A percentile compares a stretch with the other conserved stretches of the same genome.
phyloP scores from a whole-genome alignment of 768 basidiomycete species.

The Pisolithus orientalis region DNA sequence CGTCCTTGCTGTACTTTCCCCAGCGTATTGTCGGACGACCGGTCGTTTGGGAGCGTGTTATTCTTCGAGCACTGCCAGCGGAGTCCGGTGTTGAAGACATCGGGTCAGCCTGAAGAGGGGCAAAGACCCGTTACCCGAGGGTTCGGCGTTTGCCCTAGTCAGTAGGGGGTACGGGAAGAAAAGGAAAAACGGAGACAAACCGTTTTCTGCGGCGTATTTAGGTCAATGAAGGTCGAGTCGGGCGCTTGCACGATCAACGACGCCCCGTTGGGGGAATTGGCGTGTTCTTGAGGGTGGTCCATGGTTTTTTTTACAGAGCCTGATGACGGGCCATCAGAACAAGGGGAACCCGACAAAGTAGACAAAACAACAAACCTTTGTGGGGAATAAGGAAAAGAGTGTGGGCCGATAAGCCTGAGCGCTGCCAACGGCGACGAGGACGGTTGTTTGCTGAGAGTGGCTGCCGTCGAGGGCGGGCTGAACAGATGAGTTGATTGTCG shows the following conservation, averaged over 20 bases:
- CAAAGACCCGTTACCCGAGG: constrained; percentile 16
- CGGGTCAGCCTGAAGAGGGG: constrained; percentile 19
- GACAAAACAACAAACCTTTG: constrained; percentile 9
- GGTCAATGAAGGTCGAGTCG: constrained; percentile 23
- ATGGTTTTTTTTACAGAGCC: constrained; percentile 25
- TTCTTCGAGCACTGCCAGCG: constrained; percentile 16
- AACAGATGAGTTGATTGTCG: constrained; percentile 29
- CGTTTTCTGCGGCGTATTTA: constrained; percentile 21
- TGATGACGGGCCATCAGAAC: constrained; percentile 24
- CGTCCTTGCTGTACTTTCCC: constrained; percentile 27
- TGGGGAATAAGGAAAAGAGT: not conserved
- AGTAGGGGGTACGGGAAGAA: constrained; percentile 23
- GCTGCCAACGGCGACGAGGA: constrained; percentile 6
- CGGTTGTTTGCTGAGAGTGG: constrained; percentile 11
- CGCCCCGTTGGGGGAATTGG: constrained; percentile 14
- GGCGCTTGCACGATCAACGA: constrained; percentile 3
- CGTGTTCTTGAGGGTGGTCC: constrained; percentile 17
- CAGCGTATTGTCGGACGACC: constrained; percentile 28
- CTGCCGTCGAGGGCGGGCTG: constrained; percentile 9
- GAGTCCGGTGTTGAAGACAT: constrained; percentile 19
- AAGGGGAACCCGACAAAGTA: not conserved
- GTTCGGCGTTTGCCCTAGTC: constrained; percentile 23
- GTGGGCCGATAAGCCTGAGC: not conserved
- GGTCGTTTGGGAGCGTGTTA: constrained; percentile 30
- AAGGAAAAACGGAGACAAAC: constrained; percentile 22